Percentiles rank a stretch among this genome's conserved stretches.
These are phyloP conservation scores for Cordyceps farinosa DNA, from an alignment of 2,329 filamentous ascomycete species.

Conservation along the genomic window DNA sequence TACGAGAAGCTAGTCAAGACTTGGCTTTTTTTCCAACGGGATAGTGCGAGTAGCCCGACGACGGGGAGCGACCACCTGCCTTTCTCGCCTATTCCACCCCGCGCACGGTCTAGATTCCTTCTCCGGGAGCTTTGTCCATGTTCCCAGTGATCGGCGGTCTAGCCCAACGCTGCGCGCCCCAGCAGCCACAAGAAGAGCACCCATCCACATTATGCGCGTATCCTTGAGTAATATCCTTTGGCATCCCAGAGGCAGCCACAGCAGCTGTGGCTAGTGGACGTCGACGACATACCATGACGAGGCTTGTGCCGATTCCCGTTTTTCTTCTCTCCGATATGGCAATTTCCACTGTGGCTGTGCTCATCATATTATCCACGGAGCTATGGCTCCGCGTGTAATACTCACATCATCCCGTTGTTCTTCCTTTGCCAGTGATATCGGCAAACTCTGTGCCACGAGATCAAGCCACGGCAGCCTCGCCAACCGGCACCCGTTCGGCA, in stretches of 20 bases:
- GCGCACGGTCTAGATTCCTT: constrained; percentile 3
- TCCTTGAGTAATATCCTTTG: not conserved
- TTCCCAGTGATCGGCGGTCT: constrained; percentile 2
- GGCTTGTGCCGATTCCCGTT: not conserved
- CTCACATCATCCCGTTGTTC: not conserved
- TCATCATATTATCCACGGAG: not conserved
- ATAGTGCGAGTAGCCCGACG: not conserved
- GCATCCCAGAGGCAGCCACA: constrained; percentile 7
- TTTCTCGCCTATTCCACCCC: not conserved
- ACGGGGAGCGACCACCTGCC: not conserved
- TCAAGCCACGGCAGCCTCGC: constrained; percentile 5
- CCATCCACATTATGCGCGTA: not conserved
- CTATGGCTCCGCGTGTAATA: not conserved
- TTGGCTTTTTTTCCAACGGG: not conserved
- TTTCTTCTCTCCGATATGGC: not conserved
- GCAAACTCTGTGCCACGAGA: not conserved
- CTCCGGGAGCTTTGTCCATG: not conserved
- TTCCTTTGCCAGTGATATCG: not conserved
- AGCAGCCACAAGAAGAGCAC: not conserved
- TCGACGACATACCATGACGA: not conserved
- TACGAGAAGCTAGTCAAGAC: not conserved
- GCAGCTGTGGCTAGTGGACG: constrained; percentile 5
- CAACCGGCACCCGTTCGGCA: constrained; percentile 3
- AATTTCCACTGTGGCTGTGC: not conserved
- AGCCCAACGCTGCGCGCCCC: not conserved